A percentile compares a stretch with the other conserved stretches of the same genome.
Evolutionary conservation across 306 rosid genomes (phyloP).

Genomic region (Quercus mongolica): DNA sequence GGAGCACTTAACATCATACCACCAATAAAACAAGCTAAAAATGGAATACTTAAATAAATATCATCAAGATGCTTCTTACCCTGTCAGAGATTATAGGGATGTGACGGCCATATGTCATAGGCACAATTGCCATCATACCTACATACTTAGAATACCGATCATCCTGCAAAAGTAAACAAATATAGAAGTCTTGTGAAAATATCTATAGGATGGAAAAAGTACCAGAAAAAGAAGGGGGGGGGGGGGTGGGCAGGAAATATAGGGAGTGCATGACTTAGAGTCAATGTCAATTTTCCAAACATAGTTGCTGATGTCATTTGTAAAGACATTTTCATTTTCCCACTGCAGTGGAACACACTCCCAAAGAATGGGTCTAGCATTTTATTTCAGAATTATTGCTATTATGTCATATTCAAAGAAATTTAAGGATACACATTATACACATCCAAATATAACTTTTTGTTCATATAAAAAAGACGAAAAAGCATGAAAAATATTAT

Average conservation of each 20-base stretch:
- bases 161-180: conserved; percentile 53
- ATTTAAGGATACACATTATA: not conserved
- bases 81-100: conserved; percentile 84
- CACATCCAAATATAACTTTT: not conserved
- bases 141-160: conserved; percentile 82
- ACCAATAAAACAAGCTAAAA: not conserved
- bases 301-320: not conserved
- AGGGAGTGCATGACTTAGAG: not conserved
- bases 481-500: not conserved
- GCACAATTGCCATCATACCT: conserved; percentile 91
- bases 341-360: not conserved
- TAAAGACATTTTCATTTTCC: not conserved
- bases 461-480: not conserved
- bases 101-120: conserved; percentile 89
- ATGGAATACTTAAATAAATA: not conserved
- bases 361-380: not conserved
- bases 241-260: not conserved
- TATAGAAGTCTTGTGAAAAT: conserved; percentile 1
- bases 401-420: not conserved
- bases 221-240: not conserved
- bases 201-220: not conserved
- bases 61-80: conserved; percentile 34
- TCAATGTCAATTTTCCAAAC: not conserved
- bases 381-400: not conserved
- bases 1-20: not conserved